Evolutionary conservation across 805 yeast genomes (phyloP).

Genomic region (Brettanomyces sp.): DNA sequence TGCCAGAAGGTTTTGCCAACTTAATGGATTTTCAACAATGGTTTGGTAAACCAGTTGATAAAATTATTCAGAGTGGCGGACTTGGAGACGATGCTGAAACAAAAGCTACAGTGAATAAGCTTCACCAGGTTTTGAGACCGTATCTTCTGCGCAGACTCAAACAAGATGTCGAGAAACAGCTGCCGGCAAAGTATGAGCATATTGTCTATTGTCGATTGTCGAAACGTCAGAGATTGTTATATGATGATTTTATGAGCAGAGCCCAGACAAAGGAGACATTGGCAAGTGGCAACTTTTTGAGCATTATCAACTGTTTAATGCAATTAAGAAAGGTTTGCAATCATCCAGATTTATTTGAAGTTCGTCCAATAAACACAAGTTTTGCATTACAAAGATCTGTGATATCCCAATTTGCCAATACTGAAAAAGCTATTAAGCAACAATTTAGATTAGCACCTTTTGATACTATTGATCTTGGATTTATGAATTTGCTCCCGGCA

Average conservation of each 20-base stretch:
- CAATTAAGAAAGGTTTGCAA: conserved; percentile 94
- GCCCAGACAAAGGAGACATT: conserved; percentile 92
- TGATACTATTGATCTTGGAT: conserved; percentile 35
- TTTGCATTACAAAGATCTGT: conserved; percentile 67
- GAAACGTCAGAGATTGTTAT: conserved; percentile 81
- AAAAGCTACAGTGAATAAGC: conserved; percentile 69
- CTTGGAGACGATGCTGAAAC: conserved; percentile 65
- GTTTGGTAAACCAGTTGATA: conserved; percentile 98
- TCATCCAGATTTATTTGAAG: conserved; percentile 87
- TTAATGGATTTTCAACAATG: conserved; percentile 93
- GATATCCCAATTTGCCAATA: conserved; percentile 34
- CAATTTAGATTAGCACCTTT: conserved; percentile 8
- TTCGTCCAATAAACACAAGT: conserved; percentile 88
- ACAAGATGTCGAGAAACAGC: conserved; percentile 95
- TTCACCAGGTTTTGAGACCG: conserved; percentile 91
- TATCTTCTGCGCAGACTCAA: conserved; percentile 84
- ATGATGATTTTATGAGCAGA: conserved; percentile 95
- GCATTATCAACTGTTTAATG: conserved; percentile 95
- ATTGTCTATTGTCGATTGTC: conserved; percentile 86
- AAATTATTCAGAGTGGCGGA: conserved; percentile 69
- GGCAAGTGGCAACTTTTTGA: conserved; percentile 87
- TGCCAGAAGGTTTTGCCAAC: conserved; percentile 96
- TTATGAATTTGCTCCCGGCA: conserved; percentile 53
- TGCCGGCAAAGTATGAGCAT: conserved; percentile 98
- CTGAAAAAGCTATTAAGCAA: conserved; percentile 31